Percentiles rank a stretch among this genome's conserved stretches.
These are phyloP conservation scores for Parasarocladium wereldwijsianum DNA, from an alignment of 2,329 filamentous ascomycete genomes.

Conservation along the genomic window DNA sequence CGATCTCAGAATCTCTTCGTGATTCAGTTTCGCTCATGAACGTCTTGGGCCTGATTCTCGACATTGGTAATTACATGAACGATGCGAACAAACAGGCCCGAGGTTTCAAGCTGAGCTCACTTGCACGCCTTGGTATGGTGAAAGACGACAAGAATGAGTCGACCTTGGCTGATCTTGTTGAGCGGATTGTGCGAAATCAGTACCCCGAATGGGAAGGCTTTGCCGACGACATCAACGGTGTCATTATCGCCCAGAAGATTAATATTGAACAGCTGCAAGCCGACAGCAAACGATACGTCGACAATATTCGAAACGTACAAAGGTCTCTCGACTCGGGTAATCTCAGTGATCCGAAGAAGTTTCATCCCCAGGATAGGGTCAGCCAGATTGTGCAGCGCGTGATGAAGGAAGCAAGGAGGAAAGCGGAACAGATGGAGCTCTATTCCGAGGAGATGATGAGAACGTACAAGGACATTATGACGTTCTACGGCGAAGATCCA, in stretches of 20 bases:
- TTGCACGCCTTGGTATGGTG: conserved; percentile 87
- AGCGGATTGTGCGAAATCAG: conserved; percentile 90
- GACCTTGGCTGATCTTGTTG: conserved; percentile 87
- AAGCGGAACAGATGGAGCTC: conserved; percentile 88
- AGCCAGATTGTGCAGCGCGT: conserved; percentile 77
- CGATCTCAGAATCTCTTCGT: conserved; percentile 74
- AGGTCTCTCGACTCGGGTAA: conserved; percentile 85
- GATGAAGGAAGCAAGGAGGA: conserved; percentile 94
- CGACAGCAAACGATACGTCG: conserved; percentile 84
- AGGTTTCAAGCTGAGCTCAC: conserved; percentile 93
- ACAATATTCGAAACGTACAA: conserved; percentile 90
- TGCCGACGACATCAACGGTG: conserved; percentile 66
- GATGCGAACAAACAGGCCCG: conserved; percentile 96
- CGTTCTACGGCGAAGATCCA: conserved; percentile 90
- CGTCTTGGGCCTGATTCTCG: conserved; percentile 85
- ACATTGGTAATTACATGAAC: conserved; percentile 99
- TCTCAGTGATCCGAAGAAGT: conserved; percentile 89
- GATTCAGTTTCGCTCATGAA: conserved; percentile 93
- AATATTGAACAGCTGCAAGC: conserved; percentile 83
- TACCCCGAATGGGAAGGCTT: conserved; percentile 94
- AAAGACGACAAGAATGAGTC: conserved; percentile 99
- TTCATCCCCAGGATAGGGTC: conserved; percentile 93
- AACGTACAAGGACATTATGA: conserved; percentile 89
- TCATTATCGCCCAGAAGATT: conserved; percentile 71
- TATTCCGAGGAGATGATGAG: conserved; percentile 88